Evolutionary conservation across 164 flowering plant genomes (phyloP).

Genomic region (Kalanchoe fedtschenkoi): DNA sequence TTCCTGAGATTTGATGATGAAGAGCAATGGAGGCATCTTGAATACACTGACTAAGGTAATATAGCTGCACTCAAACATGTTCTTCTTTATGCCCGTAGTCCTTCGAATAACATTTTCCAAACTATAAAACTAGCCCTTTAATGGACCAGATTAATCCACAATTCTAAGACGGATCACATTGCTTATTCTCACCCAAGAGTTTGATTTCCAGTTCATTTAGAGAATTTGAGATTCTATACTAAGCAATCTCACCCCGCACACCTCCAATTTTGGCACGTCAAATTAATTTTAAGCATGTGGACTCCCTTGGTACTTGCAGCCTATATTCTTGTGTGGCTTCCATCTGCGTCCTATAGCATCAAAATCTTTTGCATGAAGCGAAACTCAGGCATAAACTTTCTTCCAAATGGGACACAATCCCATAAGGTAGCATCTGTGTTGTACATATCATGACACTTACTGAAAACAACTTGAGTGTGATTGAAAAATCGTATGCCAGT

Average conservation of each 20-base stretch:
- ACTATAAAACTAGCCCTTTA: neutral
- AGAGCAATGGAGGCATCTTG: constrained; percentile 64
- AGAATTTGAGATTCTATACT: constrained; percentile 72
- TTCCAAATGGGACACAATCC: too few species aligned
- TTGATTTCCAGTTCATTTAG: constrained; percentile 34
- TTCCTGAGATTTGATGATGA: constrained; percentile 48
- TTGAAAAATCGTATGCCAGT: too few species aligned
- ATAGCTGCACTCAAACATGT: neutral
- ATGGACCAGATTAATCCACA: constrained; percentile 53
- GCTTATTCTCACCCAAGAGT: constrained; percentile 68
- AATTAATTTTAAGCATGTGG: constrained; percentile 10
- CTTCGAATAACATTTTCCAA: neutral
- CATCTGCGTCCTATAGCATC: too few species aligned
- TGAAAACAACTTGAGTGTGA: too few species aligned
- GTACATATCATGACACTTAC: too few species aligned
- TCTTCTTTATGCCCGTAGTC: neutral
- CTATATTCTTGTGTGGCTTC: too few species aligned
- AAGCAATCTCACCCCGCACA: constrained; percentile 31
- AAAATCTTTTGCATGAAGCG: too few species aligned
- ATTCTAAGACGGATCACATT: constrained; percentile 70
- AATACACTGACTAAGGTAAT: constrained; percentile 39
- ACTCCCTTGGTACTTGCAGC: neutral
- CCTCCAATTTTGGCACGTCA: constrained; percentile 24
- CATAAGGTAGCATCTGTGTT: too few species aligned
- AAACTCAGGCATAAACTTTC: too few species aligned